A percentile compares a stretch with the other conserved stretches of the same genome.
Conservation (phyloP, 176 grass and related monocot genomes). For the Musa beccarii region DNA sequence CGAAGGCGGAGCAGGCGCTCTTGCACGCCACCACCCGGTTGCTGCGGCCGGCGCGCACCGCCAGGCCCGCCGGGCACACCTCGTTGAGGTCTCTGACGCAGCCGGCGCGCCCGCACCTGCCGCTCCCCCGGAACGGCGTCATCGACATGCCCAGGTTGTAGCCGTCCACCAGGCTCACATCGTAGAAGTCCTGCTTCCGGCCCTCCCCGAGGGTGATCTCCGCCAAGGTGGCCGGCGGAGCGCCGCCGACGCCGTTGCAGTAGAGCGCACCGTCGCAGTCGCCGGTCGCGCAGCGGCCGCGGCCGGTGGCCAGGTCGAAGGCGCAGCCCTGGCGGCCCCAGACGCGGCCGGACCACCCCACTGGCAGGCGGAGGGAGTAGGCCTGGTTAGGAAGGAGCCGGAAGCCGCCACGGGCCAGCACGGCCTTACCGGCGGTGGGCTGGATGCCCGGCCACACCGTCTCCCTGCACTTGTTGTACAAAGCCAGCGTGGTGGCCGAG, state of each 20-base stretch:
- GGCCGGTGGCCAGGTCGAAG: slow-evolving; percentile 49
- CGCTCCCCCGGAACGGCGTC: slow-evolving; percentile 60
- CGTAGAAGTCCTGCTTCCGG: slow-evolving; percentile 68
- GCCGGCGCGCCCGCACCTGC: slow-evolving; percentile 45
- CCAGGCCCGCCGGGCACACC: slow-evolving; percentile 63
- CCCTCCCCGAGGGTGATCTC: slow-evolving; percentile 62
- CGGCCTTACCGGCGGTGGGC: slow-evolving; percentile 49
- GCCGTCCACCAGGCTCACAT: slow-evolving; percentile 83
- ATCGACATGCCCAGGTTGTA: slow-evolving; percentile 89
- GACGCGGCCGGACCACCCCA: slow-evolving; percentile 68
- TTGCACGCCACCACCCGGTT: slow-evolving; percentile 64
- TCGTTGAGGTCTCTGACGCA: slow-evolving; percentile 92
- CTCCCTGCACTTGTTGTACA: slow-evolving; percentile 75
- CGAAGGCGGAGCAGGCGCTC: slow-evolving; percentile 70
- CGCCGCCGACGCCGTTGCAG: slow-evolving; percentile 68
- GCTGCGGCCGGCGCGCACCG: slow-evolving; percentile 37
- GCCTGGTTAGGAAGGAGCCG: slow-evolving; percentile 39
- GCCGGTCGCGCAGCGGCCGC: slow-evolving; percentile 63
- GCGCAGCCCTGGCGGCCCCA: slow-evolving; percentile 72
- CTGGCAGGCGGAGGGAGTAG: slow-evolving; percentile 46
- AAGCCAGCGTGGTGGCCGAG: slow-evolving; percentile 50
- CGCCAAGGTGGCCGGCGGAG: slow-evolving; percentile 54
- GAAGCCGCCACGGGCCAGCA: slow-evolving; percentile 55
- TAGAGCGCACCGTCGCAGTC: slow-evolving; percentile 73
- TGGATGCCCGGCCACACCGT: slow-evolving; percentile 97